Evolutionary conservation across 2,329 filamentous ascomycete species (phyloP).

Genomic region (Trichophaea hybrida): DNA sequence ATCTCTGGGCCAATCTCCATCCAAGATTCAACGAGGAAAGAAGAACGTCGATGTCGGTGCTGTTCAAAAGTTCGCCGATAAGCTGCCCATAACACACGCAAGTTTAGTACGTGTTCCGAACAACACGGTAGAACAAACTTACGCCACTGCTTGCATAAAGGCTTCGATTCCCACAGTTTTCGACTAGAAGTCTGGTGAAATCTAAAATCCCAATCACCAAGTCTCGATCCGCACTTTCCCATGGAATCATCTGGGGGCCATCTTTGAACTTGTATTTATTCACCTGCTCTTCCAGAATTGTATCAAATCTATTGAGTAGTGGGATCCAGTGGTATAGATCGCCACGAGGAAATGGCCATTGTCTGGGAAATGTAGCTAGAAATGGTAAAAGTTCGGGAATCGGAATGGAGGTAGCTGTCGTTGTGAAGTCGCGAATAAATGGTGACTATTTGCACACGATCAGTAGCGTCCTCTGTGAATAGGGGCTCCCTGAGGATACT

Average conservation of each 20-base stretch:
- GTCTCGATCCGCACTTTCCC: slow-evolving; percentile 60
- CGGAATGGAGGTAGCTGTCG: slow-evolving; percentile 51
- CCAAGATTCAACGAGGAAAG: slow-evolving; percentile 65
- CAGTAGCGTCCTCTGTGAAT: neutral
- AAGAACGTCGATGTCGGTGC: slow-evolving; percentile 65
- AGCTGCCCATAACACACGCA: slow-evolving; percentile 34
- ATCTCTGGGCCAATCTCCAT: slow-evolving; percentile 78
- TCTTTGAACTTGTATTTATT: slow-evolving; percentile 63
- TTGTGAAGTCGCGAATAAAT: slow-evolving; percentile 69
- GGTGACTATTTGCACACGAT: slow-evolving; percentile 49
- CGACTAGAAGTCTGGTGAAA: slow-evolving; percentile 76
- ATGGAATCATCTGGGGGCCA: slow-evolving; percentile 58
- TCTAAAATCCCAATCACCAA: slow-evolving; percentile 65
- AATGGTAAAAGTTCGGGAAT: slow-evolving; percentile 63
- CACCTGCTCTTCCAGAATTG: slow-evolving; percentile 68
- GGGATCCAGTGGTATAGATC: slow-evolving; percentile 98
- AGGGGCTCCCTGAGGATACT: slow-evolving; percentile 17
- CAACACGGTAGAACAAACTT: slow-evolving; percentile 6
- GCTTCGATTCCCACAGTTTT: slow-evolving; percentile 93
- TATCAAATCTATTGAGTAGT: slow-evolving; percentile 83
- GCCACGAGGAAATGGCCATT: slow-evolving; percentile 90
- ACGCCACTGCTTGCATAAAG: slow-evolving; percentile 79
- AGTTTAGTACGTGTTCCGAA: slow-evolving; percentile 6
- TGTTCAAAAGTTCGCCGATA: slow-evolving; percentile 77
- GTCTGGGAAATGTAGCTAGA: slow-evolving; percentile 65